Conservation (phyloP, 495 filamentous ascomycete genomes). For the Sabuloglossum arenarium region DNA sequence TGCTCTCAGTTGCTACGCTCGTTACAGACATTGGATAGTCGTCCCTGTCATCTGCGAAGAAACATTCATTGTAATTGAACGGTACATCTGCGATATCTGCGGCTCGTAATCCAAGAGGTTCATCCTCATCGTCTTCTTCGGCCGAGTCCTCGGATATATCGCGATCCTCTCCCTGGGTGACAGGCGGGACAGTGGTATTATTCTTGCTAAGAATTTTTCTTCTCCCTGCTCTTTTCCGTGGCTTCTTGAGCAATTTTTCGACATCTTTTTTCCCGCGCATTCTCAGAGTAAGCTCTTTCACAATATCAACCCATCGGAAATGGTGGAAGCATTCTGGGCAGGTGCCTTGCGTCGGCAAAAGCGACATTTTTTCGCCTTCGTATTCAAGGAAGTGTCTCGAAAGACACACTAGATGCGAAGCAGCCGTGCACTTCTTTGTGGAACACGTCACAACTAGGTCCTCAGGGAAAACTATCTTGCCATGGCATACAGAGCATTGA, state of each 20-base stretch:
- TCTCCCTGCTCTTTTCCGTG: conserved; percentile 14
- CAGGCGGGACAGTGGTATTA: conserved; percentile 6
- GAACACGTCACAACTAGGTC: conserved; percentile 51
- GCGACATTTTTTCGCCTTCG: conserved; percentile 13
- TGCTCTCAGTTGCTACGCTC: conserved; percentile 17
- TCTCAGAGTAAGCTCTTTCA: conserved; percentile 61
- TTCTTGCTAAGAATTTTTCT: conserved; percentile 7
- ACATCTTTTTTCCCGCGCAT: conserved; percentile 43
- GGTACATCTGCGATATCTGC: neutral
- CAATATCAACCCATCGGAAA: conserved; percentile 53
- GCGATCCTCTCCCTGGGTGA: conserved; percentile 7
- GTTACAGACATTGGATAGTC: conserved; percentile 11
- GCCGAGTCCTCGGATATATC: conserved; percentile 6
- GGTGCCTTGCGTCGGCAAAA: conserved; percentile 46
- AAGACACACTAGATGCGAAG: conserved; percentile 61
- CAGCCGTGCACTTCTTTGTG: conserved; percentile 37
- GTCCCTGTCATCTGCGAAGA: conserved; percentile 7
- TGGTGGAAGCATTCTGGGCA: conserved; percentile 50
- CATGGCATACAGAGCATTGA: conserved; percentile 41
- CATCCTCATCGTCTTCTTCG: conserved; percentile 3
- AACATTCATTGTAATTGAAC: neutral
- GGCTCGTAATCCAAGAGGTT: conserved; percentile 9
- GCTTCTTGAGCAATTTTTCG: conserved; percentile 39
- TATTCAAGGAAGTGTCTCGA: conserved; percentile 36
- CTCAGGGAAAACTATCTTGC: conserved; percentile 22